These are phyloP conservation scores for Cytospora chrysosperma DNA, from an alignment of 2,329 filamentous ascomycete genomes.

Conservation along the genomic window DNA sequence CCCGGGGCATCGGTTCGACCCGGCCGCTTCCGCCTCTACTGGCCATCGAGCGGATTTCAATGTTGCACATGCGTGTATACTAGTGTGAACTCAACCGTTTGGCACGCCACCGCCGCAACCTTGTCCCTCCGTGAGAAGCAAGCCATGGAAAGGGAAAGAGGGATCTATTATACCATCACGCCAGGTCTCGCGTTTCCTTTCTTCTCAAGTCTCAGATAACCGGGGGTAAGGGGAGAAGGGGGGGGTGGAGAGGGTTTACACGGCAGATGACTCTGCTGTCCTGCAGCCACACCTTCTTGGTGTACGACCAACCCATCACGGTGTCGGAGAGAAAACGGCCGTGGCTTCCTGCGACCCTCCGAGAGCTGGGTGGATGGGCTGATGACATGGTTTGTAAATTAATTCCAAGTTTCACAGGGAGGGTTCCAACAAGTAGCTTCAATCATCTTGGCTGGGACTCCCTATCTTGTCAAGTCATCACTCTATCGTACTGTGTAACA, in stretches of 20 bases:
- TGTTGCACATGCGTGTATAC: too few species aligned
- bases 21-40: neutral
- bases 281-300: conserved; percentile 6
- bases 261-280: conserved; percentile 8
- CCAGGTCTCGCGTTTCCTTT: neutral
- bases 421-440: neutral
- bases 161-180: neutral
- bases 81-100: neutral
- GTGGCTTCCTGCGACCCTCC: neutral
- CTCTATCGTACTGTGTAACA: neutral
- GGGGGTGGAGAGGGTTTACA: neutral
- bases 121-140: neutral
- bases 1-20: neutral
- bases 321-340: neutral
- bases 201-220: neutral
- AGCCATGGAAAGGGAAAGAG: neutral
- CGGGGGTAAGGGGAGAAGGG: too few species aligned
- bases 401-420: neutral
- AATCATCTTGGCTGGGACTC: neutral
- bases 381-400: neutral
- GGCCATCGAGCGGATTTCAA: too few species aligned
- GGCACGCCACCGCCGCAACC: neutral
- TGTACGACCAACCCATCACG: neutral
- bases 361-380: neutral
- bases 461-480: neutral